Evolutionary conservation across 495 filamentous ascomycete species (phyloP).

Genomic region (Astrothelium subdiscretum): DNA sequence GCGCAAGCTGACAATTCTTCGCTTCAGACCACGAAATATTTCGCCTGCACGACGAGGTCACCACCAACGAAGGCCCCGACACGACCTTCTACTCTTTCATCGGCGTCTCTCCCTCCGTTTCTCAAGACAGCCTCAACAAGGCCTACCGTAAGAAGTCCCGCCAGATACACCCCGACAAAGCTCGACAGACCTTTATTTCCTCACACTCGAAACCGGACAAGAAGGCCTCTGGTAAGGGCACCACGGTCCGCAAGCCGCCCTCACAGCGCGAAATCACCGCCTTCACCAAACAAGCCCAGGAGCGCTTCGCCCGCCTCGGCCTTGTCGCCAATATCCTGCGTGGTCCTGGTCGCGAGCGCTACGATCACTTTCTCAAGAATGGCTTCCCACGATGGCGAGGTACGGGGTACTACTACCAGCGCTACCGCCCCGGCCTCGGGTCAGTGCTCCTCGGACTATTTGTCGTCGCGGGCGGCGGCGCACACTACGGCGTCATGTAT

Average conservation of each 20-base stretch:
- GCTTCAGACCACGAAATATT: conserved; percentile 89
- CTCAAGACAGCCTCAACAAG: conserved; percentile 81
- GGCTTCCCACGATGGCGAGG: conserved; percentile 95
- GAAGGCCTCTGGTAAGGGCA: conserved; percentile 36
- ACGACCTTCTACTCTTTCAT: conserved; percentile 93
- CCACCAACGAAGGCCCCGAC: conserved; percentile 59
- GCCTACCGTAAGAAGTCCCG: conserved; percentile 81
- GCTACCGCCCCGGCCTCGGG: conserved; percentile 81
- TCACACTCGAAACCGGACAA: conserved; percentile 48
- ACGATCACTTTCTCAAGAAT: conserved; percentile 88
- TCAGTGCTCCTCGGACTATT: conserved; percentile 77
- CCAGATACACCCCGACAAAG: conserved; percentile 86
- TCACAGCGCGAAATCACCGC: conserved; percentile 59
- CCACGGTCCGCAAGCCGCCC: conserved; percentile 50
- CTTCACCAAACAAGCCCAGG: conserved; percentile 61
- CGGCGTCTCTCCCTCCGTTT: conserved; percentile 58
- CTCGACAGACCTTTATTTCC: conserved; percentile 67
- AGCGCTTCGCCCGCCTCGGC: conserved; percentile 70
- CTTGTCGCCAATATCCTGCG: conserved; percentile 76
- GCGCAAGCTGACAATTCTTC: not conserved
- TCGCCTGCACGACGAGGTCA: conserved; percentile 75
- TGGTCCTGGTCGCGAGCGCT: conserved; percentile 67
- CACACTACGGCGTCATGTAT: conserved; percentile 74
- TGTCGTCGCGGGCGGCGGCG: conserved; percentile 67
- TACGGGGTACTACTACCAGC: conserved; percentile 93